Conservation (phyloP, 108 stramenopile genomes). For the Skeletonema tropicum region DNA sequence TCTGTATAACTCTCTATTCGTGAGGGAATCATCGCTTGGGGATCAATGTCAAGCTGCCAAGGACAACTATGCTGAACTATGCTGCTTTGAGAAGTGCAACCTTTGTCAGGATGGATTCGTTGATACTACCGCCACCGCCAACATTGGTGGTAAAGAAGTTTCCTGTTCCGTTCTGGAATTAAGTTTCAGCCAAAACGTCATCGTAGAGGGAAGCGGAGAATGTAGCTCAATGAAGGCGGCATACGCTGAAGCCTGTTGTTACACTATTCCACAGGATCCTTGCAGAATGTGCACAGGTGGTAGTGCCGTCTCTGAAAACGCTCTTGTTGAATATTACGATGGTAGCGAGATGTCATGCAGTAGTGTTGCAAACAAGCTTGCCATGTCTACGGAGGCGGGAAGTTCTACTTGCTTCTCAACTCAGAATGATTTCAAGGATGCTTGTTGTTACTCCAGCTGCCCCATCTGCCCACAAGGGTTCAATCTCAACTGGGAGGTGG, state of each 20-base stretch:
- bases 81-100: slow-evolving; percentile 50
- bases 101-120: slow-evolving; percentile 41
- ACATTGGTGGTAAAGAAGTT: slow-evolving; percentile 23
- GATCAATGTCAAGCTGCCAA: slow-evolving; percentile 46
- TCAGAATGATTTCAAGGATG: slow-evolving; percentile 22
- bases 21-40: slow-evolving; percentile 41
- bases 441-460: slow-evolving; percentile 43
- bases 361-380: slow-evolving; percentile 42
- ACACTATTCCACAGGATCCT: slow-evolving; percentile 42
- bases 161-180: slow-evolving; percentile 41
- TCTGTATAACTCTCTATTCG: slow-evolving; percentile 47
- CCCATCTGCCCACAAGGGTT: slow-evolving; percentile 46
- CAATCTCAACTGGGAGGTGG: slow-evolving; percentile 48
- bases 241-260: slow-evolving; percentile 41
- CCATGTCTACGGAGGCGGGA: slow-evolving; percentile 41
- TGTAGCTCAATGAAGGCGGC: slow-evolving; percentile 24
- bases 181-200: slow-evolving; percentile 34
- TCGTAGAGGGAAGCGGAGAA: slow-evolving; percentile 32
- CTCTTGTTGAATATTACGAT: slow-evolving; percentile 35
- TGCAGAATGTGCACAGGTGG: slow-evolving; percentile 37
- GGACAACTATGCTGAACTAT: slow-evolving; percentile 20
- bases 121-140: slow-evolving; percentile 38
- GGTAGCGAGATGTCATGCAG: slow-evolving; percentile 29
- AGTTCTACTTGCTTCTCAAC: slow-evolving; percentile 32
- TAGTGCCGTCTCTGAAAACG: slow-evolving; percentile 30